Evolutionary conservation across 2,329 filamentous ascomycete genomes (phyloP), one percentile per base, ranked within the genome.

Genomic region (Sporothrix dimorphospora): DNA sequence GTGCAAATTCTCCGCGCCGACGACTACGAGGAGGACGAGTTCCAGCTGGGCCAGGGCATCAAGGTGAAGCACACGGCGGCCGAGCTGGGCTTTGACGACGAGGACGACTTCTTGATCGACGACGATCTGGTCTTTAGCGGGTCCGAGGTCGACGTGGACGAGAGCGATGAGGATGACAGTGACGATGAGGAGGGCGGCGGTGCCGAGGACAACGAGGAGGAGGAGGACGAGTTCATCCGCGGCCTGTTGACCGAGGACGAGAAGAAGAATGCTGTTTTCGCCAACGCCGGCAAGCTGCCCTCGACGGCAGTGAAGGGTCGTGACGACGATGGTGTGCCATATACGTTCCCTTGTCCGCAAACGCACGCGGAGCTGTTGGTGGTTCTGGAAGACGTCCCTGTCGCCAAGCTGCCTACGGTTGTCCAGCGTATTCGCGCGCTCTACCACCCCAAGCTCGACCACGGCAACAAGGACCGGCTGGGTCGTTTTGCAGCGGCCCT

Each of bases 31-130:
- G 82, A 83, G 0, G 87, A 89, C 42, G 85, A 87, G 71, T 92
- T 88, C 78, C 87, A 87, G 2, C 82, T 91, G 19, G 89, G 89
- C 45, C 79, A 81, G 66, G 89, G 89, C 57, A 88, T 91, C 75
- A 87, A 84, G 77, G 82, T 83, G 70, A 84, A 85, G 30, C 85
- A 85, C 42, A 89, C 88, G 8, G 87, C 86, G 3, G 85, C 87
- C 12, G 87, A 91, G 72, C 80, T 94, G 21, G 92, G 90, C 6
- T 91, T 97, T 45, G 94, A 97, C 75, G 95, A 98, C 76, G 95
- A 98, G 79, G 95, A 98, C 77, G 94, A 98, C 77, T 98, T 98
- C 77, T 80, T 95, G 34, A 90, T 98, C 74, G 95, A 98, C 73
- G 93, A 96, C 74, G 92, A 97, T 78, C 86, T 98, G 19, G 87